Conservation (phyloP, 1,284 basidiomycete genomes). For the Trichosporon asahii region DNA sequence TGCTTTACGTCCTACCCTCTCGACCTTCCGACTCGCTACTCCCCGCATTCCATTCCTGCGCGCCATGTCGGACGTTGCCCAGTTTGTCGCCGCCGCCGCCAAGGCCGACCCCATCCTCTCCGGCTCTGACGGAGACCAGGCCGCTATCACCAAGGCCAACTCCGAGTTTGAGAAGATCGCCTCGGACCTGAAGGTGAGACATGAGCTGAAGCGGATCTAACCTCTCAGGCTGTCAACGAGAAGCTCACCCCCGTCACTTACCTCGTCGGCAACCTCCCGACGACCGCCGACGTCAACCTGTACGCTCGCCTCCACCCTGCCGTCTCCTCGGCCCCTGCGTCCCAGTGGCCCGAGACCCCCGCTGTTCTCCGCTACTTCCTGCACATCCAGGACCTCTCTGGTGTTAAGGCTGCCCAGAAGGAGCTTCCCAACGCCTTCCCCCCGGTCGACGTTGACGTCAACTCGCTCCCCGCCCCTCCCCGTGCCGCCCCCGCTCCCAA, state of each 20-base stretch:
- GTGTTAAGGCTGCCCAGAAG: conserved; percentile 51
- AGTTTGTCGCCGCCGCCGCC: conserved; percentile 45
- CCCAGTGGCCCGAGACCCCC: conserved; percentile 70
- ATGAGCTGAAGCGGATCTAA: not conserved
- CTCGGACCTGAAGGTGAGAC: conserved; percentile 44
- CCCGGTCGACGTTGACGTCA: conserved; percentile 66
- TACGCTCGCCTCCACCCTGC: conserved; percentile 77
- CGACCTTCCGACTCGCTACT: conserved; percentile 10
- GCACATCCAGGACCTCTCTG: conserved; percentile 73
- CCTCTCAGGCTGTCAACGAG: conserved; percentile 64
- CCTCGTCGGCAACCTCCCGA: conserved; percentile 69
- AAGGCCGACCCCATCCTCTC: conserved; percentile 43
- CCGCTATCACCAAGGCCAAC: conserved; percentile 36
- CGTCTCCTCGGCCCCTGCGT: conserved; percentile 53
- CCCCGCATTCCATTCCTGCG: conserved; percentile 16
- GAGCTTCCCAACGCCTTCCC: conserved; percentile 55
- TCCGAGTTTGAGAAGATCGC: conserved; percentile 39
- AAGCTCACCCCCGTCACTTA: conserved; percentile 73
- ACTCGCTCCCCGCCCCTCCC: conserved; percentile 67
- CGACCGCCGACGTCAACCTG: conserved; percentile 79
- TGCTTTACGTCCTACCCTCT: conserved; percentile 13
- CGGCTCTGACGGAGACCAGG: conserved; percentile 45
- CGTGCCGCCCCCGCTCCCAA: conserved; percentile 67
- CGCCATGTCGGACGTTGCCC: conserved; percentile 40
- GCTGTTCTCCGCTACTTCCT: conserved; percentile 88